A percentile compares a stretch with the other conserved stretches of the same genome.
phyloP scores from a whole-genome alignment of 2,329 filamentous ascomycete species.

The Davidsoniella australis region DNA sequence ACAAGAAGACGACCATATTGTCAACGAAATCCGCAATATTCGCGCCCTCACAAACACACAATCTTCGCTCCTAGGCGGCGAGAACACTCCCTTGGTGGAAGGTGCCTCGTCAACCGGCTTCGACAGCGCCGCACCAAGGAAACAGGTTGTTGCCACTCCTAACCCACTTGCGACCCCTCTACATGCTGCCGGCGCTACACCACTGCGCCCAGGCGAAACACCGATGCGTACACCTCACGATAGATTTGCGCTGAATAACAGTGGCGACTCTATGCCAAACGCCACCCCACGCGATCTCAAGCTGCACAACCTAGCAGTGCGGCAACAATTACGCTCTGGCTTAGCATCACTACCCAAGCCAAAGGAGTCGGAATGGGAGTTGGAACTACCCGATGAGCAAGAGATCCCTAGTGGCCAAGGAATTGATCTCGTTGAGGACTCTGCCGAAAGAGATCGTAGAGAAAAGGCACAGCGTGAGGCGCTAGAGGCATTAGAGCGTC shows the following conservation, averaged over 20 bases:
- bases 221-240: slow-evolving; percentile 81
- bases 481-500: slow-evolving; percentile 60
- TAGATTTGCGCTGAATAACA: slow-evolving; percentile 64
- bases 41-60: slow-evolving; percentile 82
- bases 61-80: slow-evolving; percentile 80
- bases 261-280: slow-evolving; percentile 43
- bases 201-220: slow-evolving; percentile 55
- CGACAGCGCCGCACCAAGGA: slow-evolving; percentile 64
- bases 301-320: slow-evolving; percentile 50
- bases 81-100: slow-evolving; percentile 79
- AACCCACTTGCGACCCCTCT: slow-evolving; percentile 91
- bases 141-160: slow-evolving; percentile 71
- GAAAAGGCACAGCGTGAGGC: slow-evolving; percentile 59
- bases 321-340: slow-evolving; percentile 50
- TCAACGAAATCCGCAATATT: slow-evolving; percentile 92
- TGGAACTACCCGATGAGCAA: slow-evolving; percentile 76
- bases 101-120: slow-evolving; percentile 73
- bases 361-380: slow-evolving; percentile 85
- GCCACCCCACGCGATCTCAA: slow-evolving; percentile 65
- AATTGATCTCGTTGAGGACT: slow-evolving; percentile 30
- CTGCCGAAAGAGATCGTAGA: slow-evolving; percentile 60
- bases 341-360: slow-evolving; percentile 80
- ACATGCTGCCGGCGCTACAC: slow-evolving; percentile 45
- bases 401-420: slow-evolving; percentile 38
- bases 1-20: slow-evolving; percentile 84